phyloP scores from a whole-genome alignment of 116 monocot species.

The Papilionanthe hybrid region DNA sequence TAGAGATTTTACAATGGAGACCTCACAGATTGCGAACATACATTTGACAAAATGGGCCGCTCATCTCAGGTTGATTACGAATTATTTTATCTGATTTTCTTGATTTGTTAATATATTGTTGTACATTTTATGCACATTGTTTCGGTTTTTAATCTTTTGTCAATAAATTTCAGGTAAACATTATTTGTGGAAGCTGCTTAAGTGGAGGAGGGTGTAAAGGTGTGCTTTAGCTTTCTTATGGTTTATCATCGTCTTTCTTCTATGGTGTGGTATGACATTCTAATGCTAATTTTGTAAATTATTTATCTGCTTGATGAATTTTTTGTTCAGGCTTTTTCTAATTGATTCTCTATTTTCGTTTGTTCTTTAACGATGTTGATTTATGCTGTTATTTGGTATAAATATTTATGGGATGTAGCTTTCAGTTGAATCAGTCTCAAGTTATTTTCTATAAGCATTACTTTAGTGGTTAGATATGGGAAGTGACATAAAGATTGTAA shows the following conservation, averaged over 20 bases:
- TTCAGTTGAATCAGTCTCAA: not conserved
- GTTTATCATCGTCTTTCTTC: not conserved
- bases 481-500: not conserved
- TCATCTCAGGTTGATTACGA: slow-evolving; percentile 57
- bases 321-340: not conserved
- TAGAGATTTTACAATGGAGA: slow-evolving; percentile 79
- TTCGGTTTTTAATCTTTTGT: slow-evolving; percentile 6
- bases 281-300: not conserved
- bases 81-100: not conserved
- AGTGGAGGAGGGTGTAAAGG: slow-evolving; percentile 87
- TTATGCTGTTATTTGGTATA: not conserved
- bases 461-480: not conserved
- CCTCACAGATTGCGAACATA: slow-evolving; percentile 66
- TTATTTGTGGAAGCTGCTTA: slow-evolving; percentile 79
- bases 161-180: slow-evolving; percentile 59
- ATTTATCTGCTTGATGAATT: not conserved
- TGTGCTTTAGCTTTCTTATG: slow-evolving; percentile 11
- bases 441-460: not conserved
- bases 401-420: not conserved
- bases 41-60: slow-evolving; percentile 85
- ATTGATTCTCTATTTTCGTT: not conserved
- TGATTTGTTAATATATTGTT: not conserved
- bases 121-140: not conserved
- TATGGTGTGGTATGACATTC: not conserved
- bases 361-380: not conserved